These are phyloP conservation scores for Eragrostis curvula DNA, from an alignment of 176 grass and related monocot species.

Conservation along the genomic window DNA sequence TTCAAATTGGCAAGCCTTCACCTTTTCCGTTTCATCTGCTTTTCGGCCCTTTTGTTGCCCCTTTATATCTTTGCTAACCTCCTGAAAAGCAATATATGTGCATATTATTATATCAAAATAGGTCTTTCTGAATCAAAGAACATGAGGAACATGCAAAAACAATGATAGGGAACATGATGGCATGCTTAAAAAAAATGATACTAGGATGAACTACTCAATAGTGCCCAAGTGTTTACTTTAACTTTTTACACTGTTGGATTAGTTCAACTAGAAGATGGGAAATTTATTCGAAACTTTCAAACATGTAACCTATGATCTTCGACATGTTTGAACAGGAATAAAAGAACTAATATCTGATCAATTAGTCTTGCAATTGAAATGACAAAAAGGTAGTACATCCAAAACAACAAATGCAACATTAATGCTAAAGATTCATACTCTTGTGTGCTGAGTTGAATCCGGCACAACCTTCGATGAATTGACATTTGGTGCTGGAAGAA, in stretches of 20 bases:
- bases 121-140: conserved; percentile 10
- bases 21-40: conserved; percentile 56
- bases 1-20: conserved; percentile 73
- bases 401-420: conserved; percentile 35
- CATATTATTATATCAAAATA: conserved; percentile 34
- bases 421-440: conserved; percentile 42
- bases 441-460: conserved; percentile 18
- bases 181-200: conserved; percentile 23
- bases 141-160: neutral
- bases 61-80: conserved; percentile 30
- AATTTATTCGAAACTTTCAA: neutral
- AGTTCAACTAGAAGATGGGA: neutral
- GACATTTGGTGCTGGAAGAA: conserved; percentile 42
- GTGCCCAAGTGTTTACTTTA: conserved; percentile 1
- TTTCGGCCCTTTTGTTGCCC: conserved; percentile 44
- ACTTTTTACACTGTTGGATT: conserved; percentile 8
- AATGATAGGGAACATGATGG: neutral
- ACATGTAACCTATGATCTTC: conserved; percentile 5
- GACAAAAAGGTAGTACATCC: neutral
- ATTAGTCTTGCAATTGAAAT: conserved; percentile 20
- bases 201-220: conserved; percentile 2
- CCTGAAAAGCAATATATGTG: conserved; percentile 55
- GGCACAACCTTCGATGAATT: conserved; percentile 26
- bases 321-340: conserved; percentile 11
- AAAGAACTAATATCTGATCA: conserved; percentile 1